A percentile compares a stretch with the other conserved stretches of the same genome.
phyloP scores from a whole-genome alignment of 2,329 filamentous ascomycete species.

The Trichoderma sp. region DNA sequence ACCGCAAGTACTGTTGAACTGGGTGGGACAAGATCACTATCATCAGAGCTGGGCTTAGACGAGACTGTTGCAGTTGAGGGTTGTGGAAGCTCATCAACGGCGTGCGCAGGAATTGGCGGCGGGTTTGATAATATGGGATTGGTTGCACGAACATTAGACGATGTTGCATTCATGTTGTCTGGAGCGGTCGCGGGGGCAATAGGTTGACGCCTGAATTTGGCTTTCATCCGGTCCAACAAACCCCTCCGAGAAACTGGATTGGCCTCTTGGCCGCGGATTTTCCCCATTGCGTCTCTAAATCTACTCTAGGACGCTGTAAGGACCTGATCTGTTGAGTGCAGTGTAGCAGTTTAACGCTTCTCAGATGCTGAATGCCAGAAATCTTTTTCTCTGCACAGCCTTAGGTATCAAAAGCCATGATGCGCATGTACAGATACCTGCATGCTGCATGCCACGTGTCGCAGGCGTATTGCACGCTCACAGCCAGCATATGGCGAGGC shows the following conservation, averaged over 20 bases:
- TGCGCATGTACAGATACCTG: neutral
- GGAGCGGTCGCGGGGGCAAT: neutral
- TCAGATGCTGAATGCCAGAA: neutral
- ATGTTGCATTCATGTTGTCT: neutral
- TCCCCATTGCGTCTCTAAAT: neutral
- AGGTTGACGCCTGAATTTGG: neutral
- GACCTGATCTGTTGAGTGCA: neutral
- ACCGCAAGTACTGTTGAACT: neutral
- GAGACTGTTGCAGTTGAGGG: neutral
- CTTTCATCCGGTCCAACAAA: neutral
- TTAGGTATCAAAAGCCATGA: neutral
- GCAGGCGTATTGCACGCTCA: neutral
- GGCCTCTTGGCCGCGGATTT: neutral
- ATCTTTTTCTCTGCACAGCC: neutral
- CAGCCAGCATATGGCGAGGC: neutral
- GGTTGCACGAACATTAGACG: neutral
- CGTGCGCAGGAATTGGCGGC: neutral
- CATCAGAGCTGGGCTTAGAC: accelerated
- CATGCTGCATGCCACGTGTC: neutral
- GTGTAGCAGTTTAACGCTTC: neutral
- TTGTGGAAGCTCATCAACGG: neutral
- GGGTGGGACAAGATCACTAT: neutral
- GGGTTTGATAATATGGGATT: neutral
- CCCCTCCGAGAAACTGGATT: accelerated
- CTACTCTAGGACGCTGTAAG: neutral